Base-by-base conservation (phyloP, 2,329 filamentous ascomycete genomes). In the Aquanectria penicillioides region DNA sequence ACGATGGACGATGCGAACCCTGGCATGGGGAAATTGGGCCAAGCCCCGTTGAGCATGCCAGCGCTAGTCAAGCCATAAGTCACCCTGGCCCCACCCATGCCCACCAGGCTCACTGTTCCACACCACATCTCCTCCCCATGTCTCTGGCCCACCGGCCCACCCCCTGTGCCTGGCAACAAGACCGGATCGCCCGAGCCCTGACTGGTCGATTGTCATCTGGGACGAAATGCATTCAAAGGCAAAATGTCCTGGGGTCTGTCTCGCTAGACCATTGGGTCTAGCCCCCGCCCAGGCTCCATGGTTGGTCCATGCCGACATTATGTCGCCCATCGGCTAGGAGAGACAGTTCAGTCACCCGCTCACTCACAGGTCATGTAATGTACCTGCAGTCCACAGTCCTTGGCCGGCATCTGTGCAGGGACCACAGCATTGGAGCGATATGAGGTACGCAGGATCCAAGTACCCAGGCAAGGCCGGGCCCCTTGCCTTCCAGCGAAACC, bases 41-140 rank as follows among this genome's bases (percentile, higher is more conserved):
- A 51, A 50, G 54, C 54, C 54, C 40, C 47, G 47, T 51, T 51
- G 46, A 51, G 47, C 54, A 57, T 57, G 11, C 54, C 54, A 57
- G 40, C 47, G 38, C 54, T 51, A 46, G 26, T 36, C 11, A 43
- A 37, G 23, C 40, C 50, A 47, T 20, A 33, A 51, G 38, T 28
- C 31, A 46, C 23, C 50, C 50, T 36, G 46, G 50, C n/a, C 15
- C 22, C 31, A 46, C 23, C 50, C 50, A 43, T 54, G 50, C n/a
- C 15, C 22, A 28, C 13, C 46, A 44, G 44, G 31, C 46, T 29
- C 53, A 9, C 20, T 8, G 47, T 11, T 26, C 47, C 43, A 38
- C 36, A 43, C 15, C 29, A 46, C 23, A 46, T 37, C 47, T 50
- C 47, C 47, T n/a, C 34, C 28, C 48, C 37, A 54, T 36, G 31